Percentiles rank a stretch among this genome's conserved stretches.
phyloP scores from a whole-genome alignment of 345 rosid species.

The Eucalyptus dawsonii region DNA sequence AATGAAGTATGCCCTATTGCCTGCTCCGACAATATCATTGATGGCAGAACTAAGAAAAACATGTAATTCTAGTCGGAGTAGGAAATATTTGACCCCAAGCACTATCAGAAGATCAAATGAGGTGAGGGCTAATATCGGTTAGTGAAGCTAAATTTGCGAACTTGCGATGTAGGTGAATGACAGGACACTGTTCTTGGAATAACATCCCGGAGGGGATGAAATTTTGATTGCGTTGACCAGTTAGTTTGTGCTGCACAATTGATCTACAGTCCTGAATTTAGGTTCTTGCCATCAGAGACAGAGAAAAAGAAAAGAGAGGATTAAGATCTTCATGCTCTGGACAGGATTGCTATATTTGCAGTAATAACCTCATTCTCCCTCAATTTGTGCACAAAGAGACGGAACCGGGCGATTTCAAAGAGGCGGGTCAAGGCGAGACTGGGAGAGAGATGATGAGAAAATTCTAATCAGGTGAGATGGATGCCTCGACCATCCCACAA shows the following conservation, averaged over 20 bases:
- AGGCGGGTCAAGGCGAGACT: background rate
- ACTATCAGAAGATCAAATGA: background rate
- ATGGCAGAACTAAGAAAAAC: background rate
- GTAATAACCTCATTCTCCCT: background rate
- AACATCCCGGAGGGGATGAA: slow-evolving; percentile 93
- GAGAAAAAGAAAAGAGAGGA: background rate
- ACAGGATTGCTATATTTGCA: background rate
- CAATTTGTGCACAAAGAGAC: background rate
- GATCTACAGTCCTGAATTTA: background rate
- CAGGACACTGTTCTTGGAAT: slow-evolving; percentile 75
- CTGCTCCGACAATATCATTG: background rate
- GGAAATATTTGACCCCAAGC: background rate
- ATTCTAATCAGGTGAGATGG: background rate
- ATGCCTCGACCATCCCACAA: background rate
- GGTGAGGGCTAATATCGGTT: background rate
- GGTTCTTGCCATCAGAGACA: background rate
- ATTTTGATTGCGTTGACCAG: slow-evolving; percentile 69
- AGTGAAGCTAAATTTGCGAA: background rate
- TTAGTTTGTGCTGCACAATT: background rate
- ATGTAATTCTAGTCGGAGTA: background rate
- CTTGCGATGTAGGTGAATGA: slow-evolving; percentile 31
- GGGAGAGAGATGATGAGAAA: background rate
- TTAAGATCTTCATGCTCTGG: background rate
- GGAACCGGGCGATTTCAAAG: background rate
- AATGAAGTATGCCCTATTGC: background rate